Evolutionary conservation across 805 yeast species (phyloP).

Genomic region (Candida koratica): DNA sequence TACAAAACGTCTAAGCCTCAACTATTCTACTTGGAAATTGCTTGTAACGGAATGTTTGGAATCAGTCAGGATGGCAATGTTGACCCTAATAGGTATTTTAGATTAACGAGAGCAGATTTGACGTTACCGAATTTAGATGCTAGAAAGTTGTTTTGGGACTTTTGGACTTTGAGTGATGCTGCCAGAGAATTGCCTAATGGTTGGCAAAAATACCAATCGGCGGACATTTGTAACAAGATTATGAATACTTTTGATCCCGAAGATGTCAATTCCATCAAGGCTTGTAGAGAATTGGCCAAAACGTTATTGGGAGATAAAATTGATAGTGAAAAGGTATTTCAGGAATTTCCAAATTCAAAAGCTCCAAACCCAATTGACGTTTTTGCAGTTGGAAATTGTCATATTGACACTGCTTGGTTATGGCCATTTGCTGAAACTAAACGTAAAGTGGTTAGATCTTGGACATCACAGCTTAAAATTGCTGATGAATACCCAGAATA

Average conservation of each 20-base stretch:
- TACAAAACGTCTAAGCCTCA: constrained; percentile 49
- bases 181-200: constrained; percentile 78
- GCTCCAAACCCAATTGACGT: constrained; percentile 52
- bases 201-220: constrained; percentile 75
- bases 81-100: constrained; percentile 67
- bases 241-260: constrained; percentile 79
- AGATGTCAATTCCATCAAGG: constrained; percentile 52
- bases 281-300: constrained; percentile 65
- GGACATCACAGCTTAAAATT: constrained; percentile 88
- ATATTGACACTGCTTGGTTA: constrained; percentile 96
- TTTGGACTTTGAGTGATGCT: constrained; percentile 85
- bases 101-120: constrained; percentile 66
- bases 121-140: constrained; percentile 81
- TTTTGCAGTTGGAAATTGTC: constrained; percentile 89
- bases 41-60: constrained; percentile 95
- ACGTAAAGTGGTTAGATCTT: constrained; percentile 87
- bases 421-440: constrained; percentile 99
- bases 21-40: constrained; percentile 76
- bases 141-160: constrained; percentile 71
- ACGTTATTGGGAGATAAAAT: constrained; percentile 59
- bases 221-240: constrained; percentile 72
- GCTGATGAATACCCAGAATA: constrained; percentile 90
- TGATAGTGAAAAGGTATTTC: constrained; percentile 62
- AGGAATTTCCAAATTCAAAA: constrained; percentile 16
- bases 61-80: constrained; percentile 57